A percentile compares a stretch with the other conserved stretches of the same genome.
These are phyloP conservation scores for Apium graveolens DNA, from an alignment of 129 eudicot genomes.

Conservation along the genomic window DNA sequence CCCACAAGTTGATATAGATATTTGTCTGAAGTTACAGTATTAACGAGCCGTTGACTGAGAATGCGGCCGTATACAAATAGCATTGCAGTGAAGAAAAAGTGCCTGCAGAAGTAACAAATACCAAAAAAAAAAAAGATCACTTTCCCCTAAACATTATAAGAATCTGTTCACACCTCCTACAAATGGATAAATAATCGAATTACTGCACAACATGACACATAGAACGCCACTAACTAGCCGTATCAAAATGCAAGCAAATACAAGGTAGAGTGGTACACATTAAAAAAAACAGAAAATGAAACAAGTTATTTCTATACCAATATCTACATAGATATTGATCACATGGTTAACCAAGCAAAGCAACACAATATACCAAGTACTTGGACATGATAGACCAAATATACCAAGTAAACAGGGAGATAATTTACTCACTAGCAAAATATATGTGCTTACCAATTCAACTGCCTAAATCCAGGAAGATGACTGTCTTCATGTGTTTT, in stretches of 20 bases:
- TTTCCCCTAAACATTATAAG: not conserved
- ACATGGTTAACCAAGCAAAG: not conserved
- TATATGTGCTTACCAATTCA: constrained; percentile 62
- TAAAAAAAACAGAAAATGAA: too few species aligned
- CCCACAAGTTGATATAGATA: constrained; percentile 69
- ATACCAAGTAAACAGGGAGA: not conserved
- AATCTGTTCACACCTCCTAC: not conserved
- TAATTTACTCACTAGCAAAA: not conserved
- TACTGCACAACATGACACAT: not conserved
- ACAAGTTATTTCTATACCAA: not conserved
- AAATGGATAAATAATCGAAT: not conserved
- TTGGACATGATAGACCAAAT: not conserved
- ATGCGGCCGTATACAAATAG: constrained; percentile 95
- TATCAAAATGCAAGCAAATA: not conserved
- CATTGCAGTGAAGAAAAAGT: constrained; percentile 98
- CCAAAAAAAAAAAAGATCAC: not conserved
- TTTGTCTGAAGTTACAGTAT: constrained; percentile 84
- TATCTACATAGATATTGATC: not conserved
- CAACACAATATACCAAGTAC: not conserved
- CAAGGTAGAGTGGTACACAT: too few species aligned
- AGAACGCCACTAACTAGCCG: not conserved
- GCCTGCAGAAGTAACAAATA: constrained; percentile 54
- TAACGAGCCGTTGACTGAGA: constrained; percentile 89
- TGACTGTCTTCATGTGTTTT: constrained; percentile 70
- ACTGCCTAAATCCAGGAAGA: constrained; percentile 82